Percentiles rank a stretch among this genome's conserved stretches.
phyloP scores from a whole-genome alignment of 352 stramenopile species.

The Achlya hypogyna region DNA sequence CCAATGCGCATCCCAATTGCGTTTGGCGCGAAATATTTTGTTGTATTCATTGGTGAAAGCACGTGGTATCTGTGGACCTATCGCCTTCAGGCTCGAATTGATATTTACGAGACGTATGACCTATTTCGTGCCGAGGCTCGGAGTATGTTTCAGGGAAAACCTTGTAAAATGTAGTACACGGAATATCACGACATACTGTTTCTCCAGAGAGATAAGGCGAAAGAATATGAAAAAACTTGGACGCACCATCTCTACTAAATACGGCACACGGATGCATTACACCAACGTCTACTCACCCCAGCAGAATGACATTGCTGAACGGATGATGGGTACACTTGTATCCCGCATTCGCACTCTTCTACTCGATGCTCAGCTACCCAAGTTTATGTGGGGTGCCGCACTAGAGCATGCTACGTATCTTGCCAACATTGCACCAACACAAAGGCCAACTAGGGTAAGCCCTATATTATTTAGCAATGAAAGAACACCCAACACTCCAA shows the following conservation, averaged over 20 bases:
- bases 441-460: not conserved
- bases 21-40: too few relatives aligned
- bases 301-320: slow-evolving; percentile 25
- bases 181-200: slow-evolving; percentile 4
- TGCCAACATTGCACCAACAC: not conserved
- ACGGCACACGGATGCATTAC: slow-evolving; percentile 22
- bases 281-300: slow-evolving; percentile 24
- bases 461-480: not conserved
- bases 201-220: slow-evolving; percentile 23
- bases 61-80: too few relatives aligned
- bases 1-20: too few relatives aligned
- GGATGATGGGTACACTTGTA: slow-evolving; percentile 22
- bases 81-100: too few relatives aligned
- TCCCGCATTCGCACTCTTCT: not conserved
- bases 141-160: too few relatives aligned
- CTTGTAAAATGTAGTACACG: not conserved
- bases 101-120: too few relatives aligned
- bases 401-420: not conserved
- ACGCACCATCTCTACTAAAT: slow-evolving; percentile 21
- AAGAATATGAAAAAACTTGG: slow-evolving; percentile 23
- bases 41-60: too few relatives aligned
- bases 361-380: not conserved
- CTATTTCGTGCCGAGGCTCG: too few relatives aligned
- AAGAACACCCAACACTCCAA: not conserved
- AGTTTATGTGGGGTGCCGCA: not conserved